Evolutionary conservation across 179 eudicot species (phyloP), one percentile per base, ranked within the genome.

Genomic region (Drosera spatulata): DNA sequence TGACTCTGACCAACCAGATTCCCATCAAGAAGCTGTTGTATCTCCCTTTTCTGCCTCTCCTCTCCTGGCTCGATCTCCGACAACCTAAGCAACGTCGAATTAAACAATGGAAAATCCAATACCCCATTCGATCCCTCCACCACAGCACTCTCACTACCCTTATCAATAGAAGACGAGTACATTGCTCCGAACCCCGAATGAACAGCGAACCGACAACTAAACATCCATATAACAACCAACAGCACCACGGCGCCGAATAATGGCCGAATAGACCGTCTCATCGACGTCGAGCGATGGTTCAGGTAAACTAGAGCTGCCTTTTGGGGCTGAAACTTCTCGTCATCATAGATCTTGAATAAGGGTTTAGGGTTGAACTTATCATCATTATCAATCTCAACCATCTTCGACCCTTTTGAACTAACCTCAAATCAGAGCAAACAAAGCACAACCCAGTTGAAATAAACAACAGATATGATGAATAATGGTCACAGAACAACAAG

Each of bases 11-110:
- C 77, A 1, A 74, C 64, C 22, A 83, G 73, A 66, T 75, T 73
- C 46, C 95, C 90, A 42, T 77, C 86, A 43, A 85, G 37, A 42
- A 88, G 53, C 53, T 79, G 77, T 61, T 79, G 85, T 68, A 83
- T 68, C 56, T 88, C 88, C 41, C 61, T 65, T 71, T 67, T 80
- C 61, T 82, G 41, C 39, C 68, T 59, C 15, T 38, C 52, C 57
- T 82, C 91, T 49, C 79, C 85, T 9, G 69, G 50, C 42, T 91
- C 97, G 58, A 77, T 47, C 37, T 75, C 77, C 44, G 97, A 91
- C 11, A 81, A 69, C 65, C 68, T 82, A 37, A 85, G 58, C 64
- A 91, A 69, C 10, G 94, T 91, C 13, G 72, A 79, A 55, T 91
- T 91, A 33, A 86, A 75, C 41, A 70, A 64, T 11, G 79, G 75